phyloP scores from a whole-genome alignment of 805 yeast species.

The Hermanozyma aechmeae region DNA sequence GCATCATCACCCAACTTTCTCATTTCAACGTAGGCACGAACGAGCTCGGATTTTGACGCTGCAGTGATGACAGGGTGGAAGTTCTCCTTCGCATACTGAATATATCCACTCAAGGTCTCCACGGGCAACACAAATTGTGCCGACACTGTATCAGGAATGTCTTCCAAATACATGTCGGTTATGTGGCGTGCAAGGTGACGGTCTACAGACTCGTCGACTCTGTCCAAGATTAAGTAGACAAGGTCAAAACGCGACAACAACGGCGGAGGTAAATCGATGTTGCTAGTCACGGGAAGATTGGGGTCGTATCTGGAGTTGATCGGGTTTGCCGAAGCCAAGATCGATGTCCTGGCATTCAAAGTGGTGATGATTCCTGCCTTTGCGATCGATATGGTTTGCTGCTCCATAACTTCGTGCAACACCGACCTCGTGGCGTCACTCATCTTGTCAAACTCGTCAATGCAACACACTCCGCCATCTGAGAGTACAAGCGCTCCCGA shows the following conservation, averaged over 20 bases:
- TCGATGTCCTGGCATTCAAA: constrained; percentile 90
- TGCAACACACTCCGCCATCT: constrained; percentile 98
- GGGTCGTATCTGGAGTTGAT: constrained; percentile 94
- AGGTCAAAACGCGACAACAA: constrained; percentile 89
- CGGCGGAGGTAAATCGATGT: constrained; percentile 96
- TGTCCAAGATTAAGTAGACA: constrained; percentile 86
- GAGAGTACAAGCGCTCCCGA: constrained; percentile 93
- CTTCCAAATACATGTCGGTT: constrained; percentile 87
- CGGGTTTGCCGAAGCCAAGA: constrained; percentile 94
- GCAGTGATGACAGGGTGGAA: constrained; percentile 70
- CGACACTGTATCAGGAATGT: constrained; percentile 66
- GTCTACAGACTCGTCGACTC: constrained; percentile 80
- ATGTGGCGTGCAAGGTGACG: constrained; percentile 83
- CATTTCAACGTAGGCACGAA: constrained; percentile 85
- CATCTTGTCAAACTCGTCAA: constrained; percentile 98
- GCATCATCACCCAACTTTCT: constrained; percentile 89
- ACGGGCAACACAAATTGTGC: constrained; percentile 66
- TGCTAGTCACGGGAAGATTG: constrained; percentile 86
- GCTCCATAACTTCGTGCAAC: constrained; percentile 98
- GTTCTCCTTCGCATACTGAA: constrained; percentile 89
- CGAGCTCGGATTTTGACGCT: constrained; percentile 78
- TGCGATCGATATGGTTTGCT: constrained; percentile 95
- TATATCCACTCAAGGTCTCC: constrained; percentile 79
- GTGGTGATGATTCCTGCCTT: constrained; percentile 98
- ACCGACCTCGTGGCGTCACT: constrained; percentile 89